phyloP scores from a whole-genome alignment of 768 basidiomycete genomes.

The Mycena metata region DNA sequence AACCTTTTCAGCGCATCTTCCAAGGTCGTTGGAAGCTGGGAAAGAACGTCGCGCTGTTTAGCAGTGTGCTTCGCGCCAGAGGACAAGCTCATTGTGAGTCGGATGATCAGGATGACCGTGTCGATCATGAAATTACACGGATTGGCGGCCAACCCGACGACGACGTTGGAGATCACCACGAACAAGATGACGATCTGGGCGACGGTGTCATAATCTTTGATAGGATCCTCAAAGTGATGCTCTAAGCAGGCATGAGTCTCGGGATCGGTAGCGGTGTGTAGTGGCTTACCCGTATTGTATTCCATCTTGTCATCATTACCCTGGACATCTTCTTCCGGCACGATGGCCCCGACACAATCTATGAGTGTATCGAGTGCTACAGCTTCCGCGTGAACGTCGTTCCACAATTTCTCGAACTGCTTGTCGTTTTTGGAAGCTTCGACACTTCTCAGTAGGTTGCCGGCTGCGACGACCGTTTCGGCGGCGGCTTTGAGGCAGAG shows the following conservation, averaged over 20 bases:
- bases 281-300: constrained; percentile 29
- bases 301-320: background rate
- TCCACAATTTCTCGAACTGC: constrained; percentile 21
- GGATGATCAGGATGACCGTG: constrained; percentile 31
- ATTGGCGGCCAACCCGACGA: constrained; percentile 30
- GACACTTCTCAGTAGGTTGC: constrained; percentile 27
- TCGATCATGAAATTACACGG: constrained; percentile 37
- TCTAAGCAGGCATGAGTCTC: constrained; percentile 19
- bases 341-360: constrained; percentile 27
- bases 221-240: constrained; percentile 36
- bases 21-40: constrained; percentile 30
- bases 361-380: constrained; percentile 27
- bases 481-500: constrained; percentile 30
- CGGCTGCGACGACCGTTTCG: constrained; percentile 24
- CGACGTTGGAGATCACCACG: constrained; percentile 28
- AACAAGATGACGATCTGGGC: constrained; percentile 29
- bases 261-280: constrained; percentile 1
- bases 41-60: constrained; percentile 21
- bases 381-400: constrained; percentile 28
- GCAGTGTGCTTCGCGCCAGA: constrained; percentile 1
- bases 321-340: constrained; percentile 18
- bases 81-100: constrained; percentile 29
- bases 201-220: constrained; percentile 24
- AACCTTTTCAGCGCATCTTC: constrained; percentile 30
- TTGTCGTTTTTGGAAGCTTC: constrained; percentile 27